Evolutionary conservation across 2,329 filamentous ascomycete species (phyloP), one percentile per base, ranked within the genome.

Genomic region (Hymenoscyphus fructigenus): DNA sequence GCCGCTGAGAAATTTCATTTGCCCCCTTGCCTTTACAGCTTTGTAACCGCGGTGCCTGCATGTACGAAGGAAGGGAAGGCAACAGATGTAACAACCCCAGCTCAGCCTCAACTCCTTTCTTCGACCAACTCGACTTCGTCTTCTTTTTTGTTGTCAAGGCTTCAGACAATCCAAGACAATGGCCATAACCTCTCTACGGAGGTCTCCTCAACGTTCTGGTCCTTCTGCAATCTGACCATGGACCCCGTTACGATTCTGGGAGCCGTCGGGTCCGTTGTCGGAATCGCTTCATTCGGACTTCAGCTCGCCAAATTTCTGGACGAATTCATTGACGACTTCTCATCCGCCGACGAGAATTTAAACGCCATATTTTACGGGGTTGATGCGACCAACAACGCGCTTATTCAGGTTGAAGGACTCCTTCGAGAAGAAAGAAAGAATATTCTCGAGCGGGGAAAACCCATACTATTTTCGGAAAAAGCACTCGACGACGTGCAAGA

Each of bases 201-300:
- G 47, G 47, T 12, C 20, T 26, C 20, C 20, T 53, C 20, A 20
- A 28, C 47, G 20, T 20, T 53, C 47, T 53, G 20, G 12, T 53
- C 47, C 20, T 53, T 53, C 47, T 26, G 47, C 23, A 53, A 26
- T 53, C 59, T 60, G 41, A 60, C 29, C 47, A 61, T 61, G 59
- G 59, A 61, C 32, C 59, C 59, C 5, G 47, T 56, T 47, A 61
- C 59, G 10, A 53, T 61, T n/a, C 20, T 61, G 7, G 59, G 59
- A 10, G 59, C 59, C 6, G 47, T 55, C 10, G 59, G 59, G 10
- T 61, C 59, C n/a, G 59, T 61, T 55, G 59, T 61, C 20, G 59
- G 59, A 34, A 61, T 61, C 20, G 59, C 47, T 17, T 28, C 44
- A 15, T 61, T 61, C 41, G 59, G 59, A 26, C 23, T 61, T 20